Evolutionary conservation across 805 yeast species (phyloP), one percentile per base, ranked within the genome.

Genomic region (Saccharomycopsis malanga): DNA sequence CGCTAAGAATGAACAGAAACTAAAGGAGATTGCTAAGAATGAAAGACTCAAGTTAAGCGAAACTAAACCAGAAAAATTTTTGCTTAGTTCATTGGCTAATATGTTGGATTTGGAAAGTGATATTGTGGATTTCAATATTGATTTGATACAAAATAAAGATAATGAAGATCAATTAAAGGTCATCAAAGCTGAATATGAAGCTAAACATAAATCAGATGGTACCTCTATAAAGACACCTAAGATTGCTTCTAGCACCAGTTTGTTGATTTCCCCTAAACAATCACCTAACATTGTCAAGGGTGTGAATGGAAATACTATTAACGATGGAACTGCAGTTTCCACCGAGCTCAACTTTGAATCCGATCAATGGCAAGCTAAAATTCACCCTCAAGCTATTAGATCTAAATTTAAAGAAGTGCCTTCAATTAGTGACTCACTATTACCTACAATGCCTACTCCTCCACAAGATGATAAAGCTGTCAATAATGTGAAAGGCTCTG

Each of bases 371-470:
- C 24, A 23, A 7, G 50, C 55, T n/a, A 52, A 46, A 35, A 41
- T 52, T 32, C 37, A 41, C 23, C 48, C 55, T 2, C 49, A 46
- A 39, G 42, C 53, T 4, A 42, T 52, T 15, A 42, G 55, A 25
- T 39, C 44, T 4, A 49, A 50, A 27, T 52, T 52, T 17, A 52
- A 52, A 20, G 53, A 52, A 25, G 55, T 49, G 29, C 41, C 53
- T 1, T 43, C 53, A 2, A 44, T 52, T 23, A 49, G 37, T 24
- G 53, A 50, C 15, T 36, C 39, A 5, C 14, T 49, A 6, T 40
- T 49, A n/a, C 48, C 55, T 4, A 50, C 50, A 14, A 50, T 50
- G 46, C 53, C 53, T 30, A 52, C 55, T 6, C 55, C 55, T 2
- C 55, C 55, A 2, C 50, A 46, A 29, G 55, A 52, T 35, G 44